Conservation (phyloP, 1,284 basidiomycete species). For the Cryptococcus maquisensis region DNA sequence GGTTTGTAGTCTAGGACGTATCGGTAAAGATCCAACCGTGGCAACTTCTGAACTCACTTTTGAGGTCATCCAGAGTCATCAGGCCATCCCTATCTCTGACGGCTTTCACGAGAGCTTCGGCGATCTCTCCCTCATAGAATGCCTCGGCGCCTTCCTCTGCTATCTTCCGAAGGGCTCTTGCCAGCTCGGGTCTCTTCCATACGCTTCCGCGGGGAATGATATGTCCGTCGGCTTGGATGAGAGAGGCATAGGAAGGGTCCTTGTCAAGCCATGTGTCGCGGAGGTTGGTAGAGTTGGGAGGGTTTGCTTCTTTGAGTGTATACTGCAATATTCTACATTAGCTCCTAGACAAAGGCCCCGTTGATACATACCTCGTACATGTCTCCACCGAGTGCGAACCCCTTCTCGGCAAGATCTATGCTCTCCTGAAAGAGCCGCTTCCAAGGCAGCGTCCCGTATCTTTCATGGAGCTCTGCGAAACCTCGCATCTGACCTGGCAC, state of each 20-base stretch:
- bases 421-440: slow-evolving; percentile 16
- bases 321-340: slow-evolving; percentile 3
- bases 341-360: neutral
- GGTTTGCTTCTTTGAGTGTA: slow-evolving; percentile 7
- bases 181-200: slow-evolving; percentile 34
- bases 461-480: slow-evolving; percentile 25
- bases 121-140: slow-evolving; percentile 39
- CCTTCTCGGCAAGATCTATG: slow-evolving; percentile 48
- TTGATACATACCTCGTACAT: slow-evolving; percentile 21
- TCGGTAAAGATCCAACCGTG: neutral
- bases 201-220: slow-evolving; percentile 20
- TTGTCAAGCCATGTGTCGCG: slow-evolving; percentile 14
- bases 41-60: slow-evolving; percentile 8
- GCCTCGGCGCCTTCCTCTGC: slow-evolving; percentile 30
- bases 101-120: slow-evolving; percentile 24
- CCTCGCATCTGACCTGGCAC: slow-evolving; percentile 36
- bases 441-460: slow-evolving; percentile 29
- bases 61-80: slow-evolving; percentile 37
- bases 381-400: slow-evolving; percentile 57
- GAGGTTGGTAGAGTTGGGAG: slow-evolving; percentile 11
- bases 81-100: slow-evolving; percentile 32
- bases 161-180: slow-evolving; percentile 29
- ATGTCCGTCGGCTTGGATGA: slow-evolving; percentile 24
- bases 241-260: slow-evolving; percentile 13
- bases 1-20: slow-evolving; percentile 28